phyloP scores from a whole-genome alignment of 345 rosid genomes.

The Orychophragmus violaceus region DNA sequence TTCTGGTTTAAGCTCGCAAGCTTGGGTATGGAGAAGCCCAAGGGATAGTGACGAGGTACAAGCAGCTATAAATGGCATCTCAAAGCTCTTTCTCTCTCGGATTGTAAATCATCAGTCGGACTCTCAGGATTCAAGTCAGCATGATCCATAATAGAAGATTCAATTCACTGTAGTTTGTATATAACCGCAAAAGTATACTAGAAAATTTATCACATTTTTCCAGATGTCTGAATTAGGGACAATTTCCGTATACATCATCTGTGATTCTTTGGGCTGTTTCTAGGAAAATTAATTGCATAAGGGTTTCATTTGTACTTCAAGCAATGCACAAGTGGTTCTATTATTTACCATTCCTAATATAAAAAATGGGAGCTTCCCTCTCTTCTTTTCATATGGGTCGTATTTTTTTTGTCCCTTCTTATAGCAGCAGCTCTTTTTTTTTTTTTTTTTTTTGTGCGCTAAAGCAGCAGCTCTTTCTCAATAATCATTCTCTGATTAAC shows the following conservation, averaged over 20 bases:
- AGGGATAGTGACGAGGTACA: constrained; percentile 57
- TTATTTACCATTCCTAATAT: too few species aligned
- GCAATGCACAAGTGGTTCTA: background rate
- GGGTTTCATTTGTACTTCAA: background rate
- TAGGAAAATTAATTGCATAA: background rate
- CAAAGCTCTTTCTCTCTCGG: constrained; percentile 64
- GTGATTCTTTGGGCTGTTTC: background rate
- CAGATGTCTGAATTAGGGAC: background rate
- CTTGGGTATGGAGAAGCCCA: constrained; percentile 46
- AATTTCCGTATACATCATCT: background rate
- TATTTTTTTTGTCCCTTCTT: too few species aligned
- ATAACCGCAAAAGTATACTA: constrained; percentile 1
- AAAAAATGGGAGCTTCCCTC: too few species aligned
- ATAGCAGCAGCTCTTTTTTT: too few species aligned
- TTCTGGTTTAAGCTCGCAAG: constrained; percentile 41
- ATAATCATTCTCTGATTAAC: too few species aligned
- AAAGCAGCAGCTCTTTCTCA: too few species aligned
- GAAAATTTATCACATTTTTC: background rate
- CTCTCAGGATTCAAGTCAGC: constrained; percentile 35
- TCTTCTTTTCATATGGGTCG: too few species aligned
- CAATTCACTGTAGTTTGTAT: background rate
- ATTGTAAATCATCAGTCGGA: constrained; percentile 53
- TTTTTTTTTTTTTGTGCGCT: too few species aligned
- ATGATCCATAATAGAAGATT: background rate
- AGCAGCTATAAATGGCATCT: constrained; percentile 65